Evolutionary conservation across 2,329 filamentous ascomycete genomes (phyloP).

Genomic region (Hymenoscyphus infarciens): DNA sequence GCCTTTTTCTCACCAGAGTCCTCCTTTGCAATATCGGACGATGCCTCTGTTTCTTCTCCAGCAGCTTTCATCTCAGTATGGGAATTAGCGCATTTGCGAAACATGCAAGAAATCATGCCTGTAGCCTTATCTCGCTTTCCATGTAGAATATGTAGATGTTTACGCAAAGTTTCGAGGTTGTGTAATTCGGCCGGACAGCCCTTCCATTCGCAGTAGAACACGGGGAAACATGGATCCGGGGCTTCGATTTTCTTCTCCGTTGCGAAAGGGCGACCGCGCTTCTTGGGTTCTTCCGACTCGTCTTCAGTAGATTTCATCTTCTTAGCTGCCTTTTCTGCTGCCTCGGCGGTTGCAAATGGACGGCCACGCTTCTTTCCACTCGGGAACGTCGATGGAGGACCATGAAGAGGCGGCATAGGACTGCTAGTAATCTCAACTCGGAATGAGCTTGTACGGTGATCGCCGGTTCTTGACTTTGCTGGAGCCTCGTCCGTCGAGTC

Average conservation of each 20-base stretch:
- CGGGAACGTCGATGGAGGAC: neutral
- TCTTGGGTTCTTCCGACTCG: conserved; percentile 13
- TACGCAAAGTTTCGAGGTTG: conserved; percentile 56
- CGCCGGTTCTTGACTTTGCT: neutral
- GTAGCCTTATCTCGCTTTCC: conserved; percentile 22
- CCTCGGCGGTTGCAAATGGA: conserved; percentile 21
- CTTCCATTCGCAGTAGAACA: conserved; percentile 58
- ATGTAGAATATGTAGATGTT: conserved; percentile 52
- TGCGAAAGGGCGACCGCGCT: conserved; percentile 19
- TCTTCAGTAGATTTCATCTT: neutral
- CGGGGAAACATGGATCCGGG: conserved; percentile 43
- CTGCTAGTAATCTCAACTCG: conserved; percentile 11
- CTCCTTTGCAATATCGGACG: neutral
- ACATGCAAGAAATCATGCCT: conserved; percentile 36
- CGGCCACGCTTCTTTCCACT: conserved; percentile 23
- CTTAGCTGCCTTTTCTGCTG: conserved; percentile 17
- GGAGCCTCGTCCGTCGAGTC: neutral
- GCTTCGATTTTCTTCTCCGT: conserved; percentile 9
- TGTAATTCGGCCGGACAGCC: conserved; percentile 58
- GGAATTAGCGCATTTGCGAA: conserved; percentile 40
- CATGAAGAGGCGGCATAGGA: neutral
- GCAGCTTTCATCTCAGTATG: neutral
- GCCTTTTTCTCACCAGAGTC: neutral
- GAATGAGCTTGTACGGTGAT: neutral
- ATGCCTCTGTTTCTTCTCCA: neutral